phyloP scores from a whole-genome alignment of 495 filamentous ascomycete species.

The Xylaria intraflava region DNA sequence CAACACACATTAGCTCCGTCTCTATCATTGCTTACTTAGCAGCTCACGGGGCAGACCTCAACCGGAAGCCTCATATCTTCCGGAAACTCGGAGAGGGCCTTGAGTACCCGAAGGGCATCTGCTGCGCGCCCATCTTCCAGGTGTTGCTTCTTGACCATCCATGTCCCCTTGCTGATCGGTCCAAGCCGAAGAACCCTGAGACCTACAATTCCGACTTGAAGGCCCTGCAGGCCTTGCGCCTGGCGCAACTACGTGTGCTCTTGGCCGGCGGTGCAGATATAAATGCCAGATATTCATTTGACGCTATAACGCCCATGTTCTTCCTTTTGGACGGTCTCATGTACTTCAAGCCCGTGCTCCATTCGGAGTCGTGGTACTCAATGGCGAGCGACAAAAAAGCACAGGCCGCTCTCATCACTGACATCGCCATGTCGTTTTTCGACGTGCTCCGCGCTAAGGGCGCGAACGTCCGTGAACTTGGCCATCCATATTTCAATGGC shows the following conservation, averaged over 20 bases:
- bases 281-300: neutral
- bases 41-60: neutral
- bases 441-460: neutral
- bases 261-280: neutral
- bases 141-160: neutral
- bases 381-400: neutral
- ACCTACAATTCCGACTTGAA: neutral
- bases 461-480: neutral
- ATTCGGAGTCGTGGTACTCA: neutral
- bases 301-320: neutral
- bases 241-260: neutral
- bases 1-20: neutral
- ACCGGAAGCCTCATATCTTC: neutral
- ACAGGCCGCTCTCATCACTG: neutral
- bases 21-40: neutral
- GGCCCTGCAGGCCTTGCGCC: neutral
- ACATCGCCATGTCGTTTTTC: neutral
- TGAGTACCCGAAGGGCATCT: neutral
- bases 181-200: neutral
- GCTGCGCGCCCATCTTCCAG: neutral
- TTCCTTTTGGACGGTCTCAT: neutral
- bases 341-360: neutral
- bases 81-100: neutral
- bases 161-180: neutral
- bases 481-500: neutral